phyloP scores from a whole-genome alignment of 1,139 yeast genomes.

The Geotrichum carabidarum region DNA sequence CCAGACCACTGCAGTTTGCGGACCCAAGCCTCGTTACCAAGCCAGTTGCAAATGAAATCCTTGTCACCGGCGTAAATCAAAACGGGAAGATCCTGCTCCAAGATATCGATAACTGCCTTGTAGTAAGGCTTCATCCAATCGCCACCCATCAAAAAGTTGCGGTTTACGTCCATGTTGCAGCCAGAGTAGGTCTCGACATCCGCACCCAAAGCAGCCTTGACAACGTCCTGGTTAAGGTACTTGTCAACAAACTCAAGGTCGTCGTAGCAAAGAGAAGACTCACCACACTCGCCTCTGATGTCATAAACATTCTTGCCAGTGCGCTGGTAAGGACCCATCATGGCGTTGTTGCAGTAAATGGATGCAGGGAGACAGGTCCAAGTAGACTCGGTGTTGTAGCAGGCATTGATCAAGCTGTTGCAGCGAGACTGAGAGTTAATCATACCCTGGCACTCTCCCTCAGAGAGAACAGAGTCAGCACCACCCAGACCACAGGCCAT shows the following conservation, averaged over 20 bases:
- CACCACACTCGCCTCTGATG: slow-evolving; percentile 56
- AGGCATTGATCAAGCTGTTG: slow-evolving; percentile 47
- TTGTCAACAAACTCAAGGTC: slow-evolving; percentile 52
- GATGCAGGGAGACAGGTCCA: slow-evolving; percentile 55
- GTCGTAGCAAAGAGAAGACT: slow-evolving; percentile 52
- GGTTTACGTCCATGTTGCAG: slow-evolving; percentile 54
- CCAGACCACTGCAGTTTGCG: slow-evolving; percentile 61
- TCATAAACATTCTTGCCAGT: slow-evolving; percentile 69
- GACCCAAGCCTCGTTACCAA: slow-evolving; percentile 80
- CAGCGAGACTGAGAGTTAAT: slow-evolving; percentile 54
- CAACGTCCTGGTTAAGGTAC: slow-evolving; percentile 56
- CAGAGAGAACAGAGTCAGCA: slow-evolving; percentile 57
- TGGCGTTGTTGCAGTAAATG: slow-evolving; percentile 64
- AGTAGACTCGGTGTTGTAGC: slow-evolving; percentile 53
- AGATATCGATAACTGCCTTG: slow-evolving; percentile 51
- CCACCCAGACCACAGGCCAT: slow-evolving; percentile 88
- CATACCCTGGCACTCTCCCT: slow-evolving; percentile 57
- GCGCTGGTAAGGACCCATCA: slow-evolving; percentile 49
- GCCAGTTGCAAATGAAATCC: slow-evolving; percentile 87
- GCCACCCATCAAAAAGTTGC: slow-evolving; percentile 52
- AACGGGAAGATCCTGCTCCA: slow-evolving; percentile 63
- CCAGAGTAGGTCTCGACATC: slow-evolving; percentile 51
- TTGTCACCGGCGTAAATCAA: slow-evolving; percentile 84
- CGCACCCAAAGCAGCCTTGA: slow-evolving; percentile 57
- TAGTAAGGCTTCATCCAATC: slow-evolving; percentile 67